Percentiles rank a stretch among this genome's conserved stretches.
Evolutionary conservation across 768 basidiomycete species (phyloP).

Genomic region (Pisolithus sp.): DNA sequence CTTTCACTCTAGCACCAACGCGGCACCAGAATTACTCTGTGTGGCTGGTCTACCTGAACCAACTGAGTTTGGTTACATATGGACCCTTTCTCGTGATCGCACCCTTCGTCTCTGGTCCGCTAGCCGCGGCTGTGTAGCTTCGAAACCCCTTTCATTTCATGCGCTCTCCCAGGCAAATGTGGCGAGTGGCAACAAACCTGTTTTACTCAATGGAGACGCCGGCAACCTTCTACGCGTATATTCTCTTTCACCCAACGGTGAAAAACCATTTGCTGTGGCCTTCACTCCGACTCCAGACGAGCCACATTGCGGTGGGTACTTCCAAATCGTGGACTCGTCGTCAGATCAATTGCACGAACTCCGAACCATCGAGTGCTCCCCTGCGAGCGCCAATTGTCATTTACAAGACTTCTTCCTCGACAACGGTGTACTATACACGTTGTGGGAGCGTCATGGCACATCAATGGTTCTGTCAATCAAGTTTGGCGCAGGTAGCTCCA

Average conservation of each 20-base stretch:
- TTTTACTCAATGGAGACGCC: conserved; percentile 53
- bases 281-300: conserved; percentile 69
- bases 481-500: conserved; percentile 34
- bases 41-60: conserved; percentile 71
- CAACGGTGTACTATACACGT: conserved; percentile 48
- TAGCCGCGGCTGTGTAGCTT: conserved; percentile 65
- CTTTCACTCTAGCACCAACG: conserved; percentile 38
- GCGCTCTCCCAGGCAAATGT: conserved; percentile 27
- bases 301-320: conserved; percentile 68
- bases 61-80: conserved; percentile 66
- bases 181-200: conserved; percentile 29
- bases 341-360: conserved; percentile 55
- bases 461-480: conserved; percentile 57
- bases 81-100: conserved; percentile 84
- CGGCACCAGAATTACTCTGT: conserved; percentile 59
- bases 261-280: conserved; percentile 56
- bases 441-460: conserved; percentile 80
- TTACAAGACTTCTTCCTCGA: conserved; percentile 73
- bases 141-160: conserved; percentile 43
- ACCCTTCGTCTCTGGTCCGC: conserved; percentile 82
- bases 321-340: conserved; percentile 56
- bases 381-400: conserved; percentile 56
- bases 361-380: conserved; percentile 54
- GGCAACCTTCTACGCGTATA: conserved; percentile 65
- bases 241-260: conserved; percentile 38